Evolutionary conservation across 768 basidiomycete genomes (phyloP), one percentile per base, ranked within the genome.

Genomic region (Crucibulum laeve): DNA sequence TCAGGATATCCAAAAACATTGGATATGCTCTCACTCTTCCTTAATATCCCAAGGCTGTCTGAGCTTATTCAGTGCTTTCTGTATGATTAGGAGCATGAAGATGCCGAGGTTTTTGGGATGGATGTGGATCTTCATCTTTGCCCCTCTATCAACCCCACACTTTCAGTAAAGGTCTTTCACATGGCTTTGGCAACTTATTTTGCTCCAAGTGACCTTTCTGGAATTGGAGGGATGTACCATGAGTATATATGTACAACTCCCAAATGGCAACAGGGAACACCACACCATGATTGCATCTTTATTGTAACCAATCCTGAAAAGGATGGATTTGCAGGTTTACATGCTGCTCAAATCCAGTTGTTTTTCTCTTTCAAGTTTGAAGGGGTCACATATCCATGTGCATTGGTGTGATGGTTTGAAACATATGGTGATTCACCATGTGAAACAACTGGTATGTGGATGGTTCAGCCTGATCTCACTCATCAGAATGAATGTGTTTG

Each of bases 161-260:
- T 38, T 2, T 49, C 36, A 15, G 42, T 66, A 26, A 42, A 43
- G 13, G 40, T 60, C 4, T 67, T 53, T 38, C 47, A 50, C 32
- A 64, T 65, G 15, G 66, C 64, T 0, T 25, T 50, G 15, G 56
- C 66, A 3, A 47, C 35, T 1, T 68, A 59, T 41, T 60, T 57
- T 48, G 60, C 67, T 5, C 67, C 68, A 15, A 70, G 68, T 53
- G 56, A 70, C 28, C 40, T 48, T 17, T 61, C 53, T 37, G 64
- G 67, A 4, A 42, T 57, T 25, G 41, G 54, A 3, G 55, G 65
- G 4, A 55, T 62, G 61, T 33, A 44, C 15, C 47, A 46, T 15
- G 61, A 68, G 43, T 47, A 45, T 5, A 68, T 71, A 23, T 46
- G 56, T 1, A 47, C 61, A 1, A 59, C 48, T 6, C 52, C 49